Base-by-base conservation (phyloP, 2,329 filamentous ascomycete species). In the Acrocalymma vagum region DNA sequence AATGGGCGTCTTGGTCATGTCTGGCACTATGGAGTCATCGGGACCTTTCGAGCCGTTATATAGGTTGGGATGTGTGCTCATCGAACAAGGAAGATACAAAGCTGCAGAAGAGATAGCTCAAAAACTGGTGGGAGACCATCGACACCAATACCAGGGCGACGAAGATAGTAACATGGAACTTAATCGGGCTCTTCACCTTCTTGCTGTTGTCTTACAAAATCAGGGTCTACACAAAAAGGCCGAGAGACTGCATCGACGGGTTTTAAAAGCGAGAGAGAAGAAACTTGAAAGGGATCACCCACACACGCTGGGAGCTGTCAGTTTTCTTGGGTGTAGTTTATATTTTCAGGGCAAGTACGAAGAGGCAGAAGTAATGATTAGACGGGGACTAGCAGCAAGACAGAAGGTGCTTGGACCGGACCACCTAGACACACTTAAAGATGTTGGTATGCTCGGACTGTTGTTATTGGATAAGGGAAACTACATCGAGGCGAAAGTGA, bases 81-180 rank as follows among this genome's bases (percentile, higher is more conserved):
- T 45, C 3, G 26, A 25, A 1, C 48, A 58, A 53, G 48, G 53
- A 33, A 49, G 53, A 29, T 55, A 49, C 29, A 50, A 30, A 31
- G 35, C 51, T 24, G 51, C 48, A 21, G 53, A 54, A 20, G 44
- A 48, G 23, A 32, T 39, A n/a, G 36, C 36, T 37, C 45, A 42
- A 16, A 51, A 32, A 34, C 34, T 50, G 11, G 21, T 57, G 15
- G 34, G 51, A 28, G 45, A 37, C 22, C 30, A 32, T 28, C 31
- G 32, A 48, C n/a, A n/a, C n/a, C n/a, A n/a, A n/a, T n/a, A n/a
- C n/a, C 35, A 9, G 15, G 5, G 30, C 10, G 27, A 42, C 16
- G 31, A 29, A 3, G 29, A 49, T 28, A 31, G 47, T 18, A 26
- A 42, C 16, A 9, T 26, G 9, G 26, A 41, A 3, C 47, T 14